Evolutionary conservation across 2,329 filamentous ascomycete genomes (phyloP).

Genomic region (Fusarium avenaceum): DNA sequence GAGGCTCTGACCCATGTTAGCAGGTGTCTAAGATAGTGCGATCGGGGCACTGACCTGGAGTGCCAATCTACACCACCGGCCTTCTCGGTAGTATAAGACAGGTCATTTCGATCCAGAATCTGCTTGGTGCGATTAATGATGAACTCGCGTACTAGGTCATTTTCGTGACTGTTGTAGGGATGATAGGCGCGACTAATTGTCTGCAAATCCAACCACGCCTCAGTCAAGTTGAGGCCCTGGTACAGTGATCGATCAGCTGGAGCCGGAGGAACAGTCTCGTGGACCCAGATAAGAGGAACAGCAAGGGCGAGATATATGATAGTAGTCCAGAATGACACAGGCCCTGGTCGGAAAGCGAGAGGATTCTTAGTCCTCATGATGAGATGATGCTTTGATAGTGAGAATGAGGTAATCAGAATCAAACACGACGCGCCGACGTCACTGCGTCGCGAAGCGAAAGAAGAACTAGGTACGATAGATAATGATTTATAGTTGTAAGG

Average conservation of each 20-base stretch:
- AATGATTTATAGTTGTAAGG: slow-evolving; percentile 26
- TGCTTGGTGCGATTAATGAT: slow-evolving; percentile 77
- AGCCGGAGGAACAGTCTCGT: slow-evolving; percentile 79
- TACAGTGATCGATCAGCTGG: slow-evolving; percentile 64
- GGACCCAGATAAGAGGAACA: slow-evolving; percentile 78
- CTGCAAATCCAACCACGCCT: slow-evolving; percentile 89
- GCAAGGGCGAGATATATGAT: slow-evolving; percentile 83
- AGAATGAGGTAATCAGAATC: slow-evolving; percentile 20
- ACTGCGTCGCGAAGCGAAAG: slow-evolving; percentile 14
- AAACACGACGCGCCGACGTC: slow-evolving; percentile 19
- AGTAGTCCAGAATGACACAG: slow-evolving; percentile 85
- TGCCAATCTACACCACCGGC: slow-evolving; percentile 51
- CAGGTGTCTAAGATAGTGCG: background rate
- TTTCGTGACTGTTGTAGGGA: slow-evolving; percentile 88
- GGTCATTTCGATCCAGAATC: slow-evolving; percentile 75
- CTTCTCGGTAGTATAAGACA: slow-evolving; percentile 60
- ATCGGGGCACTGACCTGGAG: slow-evolving; percentile 39
- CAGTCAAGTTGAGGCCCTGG: slow-evolving; percentile 80
- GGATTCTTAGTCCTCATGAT: slow-evolving; percentile 60
- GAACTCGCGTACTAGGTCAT: slow-evolving; percentile 84
- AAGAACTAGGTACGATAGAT: slow-evolving; percentile 7
- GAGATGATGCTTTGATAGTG: slow-evolving; percentile 19
- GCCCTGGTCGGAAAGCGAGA: slow-evolving; percentile 82
- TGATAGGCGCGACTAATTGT: slow-evolving; percentile 81
- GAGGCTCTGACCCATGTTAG: slow-evolving; percentile 27